phyloP scores from a whole-genome alignment of 2,329 filamentous ascomycete species.

The Fusarium sambucinum region DNA sequence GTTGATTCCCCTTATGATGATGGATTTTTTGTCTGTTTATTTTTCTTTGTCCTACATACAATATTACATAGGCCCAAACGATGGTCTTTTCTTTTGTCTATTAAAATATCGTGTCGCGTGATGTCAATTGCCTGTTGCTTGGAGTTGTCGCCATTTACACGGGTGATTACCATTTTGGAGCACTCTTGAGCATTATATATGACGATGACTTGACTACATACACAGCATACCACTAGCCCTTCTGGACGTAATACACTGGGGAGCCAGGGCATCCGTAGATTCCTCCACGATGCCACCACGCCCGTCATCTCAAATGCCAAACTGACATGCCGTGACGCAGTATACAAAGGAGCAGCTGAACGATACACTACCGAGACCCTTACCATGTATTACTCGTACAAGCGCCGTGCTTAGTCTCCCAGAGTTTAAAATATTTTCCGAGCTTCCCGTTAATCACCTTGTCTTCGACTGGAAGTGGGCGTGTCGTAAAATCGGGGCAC shows the following conservation, averaged over 20 bases:
- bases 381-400: not conserved
- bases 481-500: not conserved
- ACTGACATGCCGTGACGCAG: not conserved
- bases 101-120: not conserved
- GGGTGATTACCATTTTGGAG: fast-evolving
- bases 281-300: not conserved
- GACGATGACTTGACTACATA: not conserved
- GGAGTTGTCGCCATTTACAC: not conserved
- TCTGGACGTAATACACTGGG: fast-evolving
- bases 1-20: conserved; percentile 6
- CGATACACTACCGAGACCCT: not conserved
- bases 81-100: not conserved
- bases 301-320: not conserved
- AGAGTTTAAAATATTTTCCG: not conserved
- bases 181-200: not conserved
- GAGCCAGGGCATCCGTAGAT: not conserved
- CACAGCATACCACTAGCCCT: not conserved
- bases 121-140: not conserved
- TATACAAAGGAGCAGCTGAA: not conserved
- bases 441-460: not conserved
- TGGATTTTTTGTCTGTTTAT: not conserved
- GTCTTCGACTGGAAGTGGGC: not conserved
- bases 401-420: not conserved
- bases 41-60: not conserved
- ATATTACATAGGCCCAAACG: not conserved